Evolutionary conservation across 2,329 filamentous ascomycete species (phyloP), one percentile per base, ranked within the genome.

Genomic region (Diaporthe citriasiana): DNA sequence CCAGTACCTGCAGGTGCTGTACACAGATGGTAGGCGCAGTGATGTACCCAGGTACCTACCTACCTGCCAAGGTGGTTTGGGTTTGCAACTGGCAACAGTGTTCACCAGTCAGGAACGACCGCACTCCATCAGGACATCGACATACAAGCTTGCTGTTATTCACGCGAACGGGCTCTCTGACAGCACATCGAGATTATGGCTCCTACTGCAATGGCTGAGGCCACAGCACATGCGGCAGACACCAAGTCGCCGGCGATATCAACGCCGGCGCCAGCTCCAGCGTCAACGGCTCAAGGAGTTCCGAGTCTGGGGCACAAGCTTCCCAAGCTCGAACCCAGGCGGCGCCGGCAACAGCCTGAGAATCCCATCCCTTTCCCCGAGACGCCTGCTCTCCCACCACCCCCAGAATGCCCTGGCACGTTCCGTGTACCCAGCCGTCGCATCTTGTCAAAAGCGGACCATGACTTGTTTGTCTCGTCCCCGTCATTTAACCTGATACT

Each of bases 401-500:
- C 93, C 25, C 92, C 93, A 74, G 73, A 74, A 19, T 88, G 91
- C 75, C 86, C 88, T 53, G 86, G 92, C 80, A 84, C 83, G 8
- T 97, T 94, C 85, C 85, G 87, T 73, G 85, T 85, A 8, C 97
- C 97, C 0, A 89, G 88, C 17, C 90, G 95, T 75, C 90, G 95
- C 12, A 98, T 99, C 70, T 85, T 99, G 17, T 96, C 95, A 4
- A 87, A 87, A 2, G 86, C 89, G 65, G 97, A 99, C 78, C 95
- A 97, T 81, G 88, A 94, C 25, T 84, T 95, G 5, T 99, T 98
- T 79, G 88, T 95, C 25, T 85, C 89, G 0, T 98, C 95, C 0
- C 87, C 92, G 0, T 93, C 95, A 9, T 93, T 94, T 82, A 87
- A 87, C 10, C 89, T 98, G 53, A 89, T 99, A 56, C 86, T 94